These are phyloP conservation scores for Solanum chaucha DNA, from an alignment of 257 asterid species.

Conservation along the genomic window DNA sequence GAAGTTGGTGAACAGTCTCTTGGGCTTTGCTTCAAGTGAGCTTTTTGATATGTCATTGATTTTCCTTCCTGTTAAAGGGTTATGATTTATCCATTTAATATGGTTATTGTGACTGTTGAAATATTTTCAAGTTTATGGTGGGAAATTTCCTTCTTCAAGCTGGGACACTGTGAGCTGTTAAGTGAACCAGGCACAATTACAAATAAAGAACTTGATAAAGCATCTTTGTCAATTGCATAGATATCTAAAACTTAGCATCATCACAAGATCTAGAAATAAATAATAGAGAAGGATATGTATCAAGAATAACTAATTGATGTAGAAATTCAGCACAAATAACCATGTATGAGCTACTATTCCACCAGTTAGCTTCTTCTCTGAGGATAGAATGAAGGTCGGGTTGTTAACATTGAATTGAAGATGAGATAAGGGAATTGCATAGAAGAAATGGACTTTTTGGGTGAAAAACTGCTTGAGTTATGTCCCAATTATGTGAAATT, in stretches of 20 bases:
- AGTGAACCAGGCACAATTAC: not conserved
- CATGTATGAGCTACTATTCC: not conserved
- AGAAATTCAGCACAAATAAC: not conserved
- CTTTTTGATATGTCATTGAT: conserved; percentile 2
- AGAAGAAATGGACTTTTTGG: not conserved
- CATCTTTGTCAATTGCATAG: not conserved
- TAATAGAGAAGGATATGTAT: not conserved
- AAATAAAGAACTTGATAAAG: not conserved
- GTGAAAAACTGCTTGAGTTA: not conserved
- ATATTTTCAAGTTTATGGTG: not conserved
- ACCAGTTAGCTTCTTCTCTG: not conserved
- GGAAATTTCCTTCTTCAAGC: not conserved
- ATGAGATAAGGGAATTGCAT: not conserved
- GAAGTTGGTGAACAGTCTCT: conserved; percentile 89
- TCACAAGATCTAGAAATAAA: not conserved
- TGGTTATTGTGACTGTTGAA: not conserved
- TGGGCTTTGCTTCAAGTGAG: conserved; percentile 93
- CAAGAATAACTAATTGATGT: not conserved
- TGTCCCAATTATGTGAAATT: not conserved
- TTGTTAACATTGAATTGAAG: not conserved
- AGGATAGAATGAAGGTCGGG: not conserved
- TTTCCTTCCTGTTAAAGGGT: not conserved
- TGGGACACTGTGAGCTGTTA: not conserved
- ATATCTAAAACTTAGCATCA: not conserved
- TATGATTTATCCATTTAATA: not conserved